Evolutionary conservation across 495 filamentous ascomycete species (phyloP), one percentile per base, ranked within the genome.

Genomic region (Penicillium canescens): DNA sequence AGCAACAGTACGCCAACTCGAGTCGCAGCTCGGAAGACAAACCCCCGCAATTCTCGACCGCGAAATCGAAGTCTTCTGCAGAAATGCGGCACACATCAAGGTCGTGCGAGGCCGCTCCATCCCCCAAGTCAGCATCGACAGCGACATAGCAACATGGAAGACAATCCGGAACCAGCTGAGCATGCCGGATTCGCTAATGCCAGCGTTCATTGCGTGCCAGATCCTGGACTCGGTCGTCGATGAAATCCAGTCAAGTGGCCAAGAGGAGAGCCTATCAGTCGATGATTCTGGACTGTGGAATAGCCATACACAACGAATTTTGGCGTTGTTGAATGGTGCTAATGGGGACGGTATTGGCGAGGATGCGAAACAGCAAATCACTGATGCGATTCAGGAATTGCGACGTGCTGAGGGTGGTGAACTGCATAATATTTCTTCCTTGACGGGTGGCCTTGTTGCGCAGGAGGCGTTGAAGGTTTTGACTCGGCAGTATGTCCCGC

Each of bases 391-490:
- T 45, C 75, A 79, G 43, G 88, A 92, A 65, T 74, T 91, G 24
- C 85, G 83, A 38, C 81, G 92, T 33, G 88, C 89, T 28, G 87
- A 85, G 46, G 91, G 91, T 31, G 89, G 84, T 39, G 94, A 99
- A 71, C 75, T 99, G 58, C 95, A 98, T 73, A 97, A 97, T 68
- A 89, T 96, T 45, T 86, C 92, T n/a, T 86, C 92, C 21, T 69
- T 98, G 42, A 88, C 87, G 7, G 94, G 95, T 16, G 95, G 94
- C 0, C 86, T 99, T 72, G 88, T 95, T 21, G 90, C 92, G 26
- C 94, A 99, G 73, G 94, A 99, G 76, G 82, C 91, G 26, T 91
- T 98, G 67, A 99, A 99, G 79, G 86, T 96, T 24, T 79, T 98
- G 54, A 99, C 94, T 43, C 86, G 90, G 70, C 94, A 99, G 78